Evolutionary conservation across 208 protist species (phyloP), one percentile per base, ranked within the genome.

Genomic region (Wallacemonas sp.): DNA sequence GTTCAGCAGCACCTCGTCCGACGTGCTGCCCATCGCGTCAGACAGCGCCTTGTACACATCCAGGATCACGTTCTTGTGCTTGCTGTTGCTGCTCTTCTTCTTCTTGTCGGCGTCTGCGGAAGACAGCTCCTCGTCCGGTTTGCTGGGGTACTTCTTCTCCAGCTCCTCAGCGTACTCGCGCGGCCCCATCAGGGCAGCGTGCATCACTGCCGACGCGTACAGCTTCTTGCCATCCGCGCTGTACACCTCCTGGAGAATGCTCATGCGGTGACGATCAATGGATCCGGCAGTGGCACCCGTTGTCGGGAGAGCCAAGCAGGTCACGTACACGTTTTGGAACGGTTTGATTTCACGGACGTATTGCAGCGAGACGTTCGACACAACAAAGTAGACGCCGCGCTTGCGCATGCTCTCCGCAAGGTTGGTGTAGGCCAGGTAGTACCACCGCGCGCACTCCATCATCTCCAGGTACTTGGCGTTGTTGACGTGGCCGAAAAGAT

Each of bases 401-500:
- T 68, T 60, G 12, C 17, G 11, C 30, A 72, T 57, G 1, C 24
- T 21, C 1, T 9, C 2, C 3, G 16, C 60, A 0, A 80, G 14
- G 6, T 81, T 72, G 0, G 67, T 43, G 39, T 82, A 79, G 1
- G 58, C 54, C 2, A 70, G 26, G 39, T 72, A 49, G 49, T 85
- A 74, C 80, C 80, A 85, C 36, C 84, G 77, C 23, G 62, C 81
- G 46, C 82, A 80, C 70, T 90, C 84, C 58, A 69, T 64, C 30
- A 90, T 71, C 47, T 87, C 84, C n/a, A 90, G 72, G 55, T 90
- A 90, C 67, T 73, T 79, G 48, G 80, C 34, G 71, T 90, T 87
- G 72, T 90, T 90, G 26, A 90, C 74, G 57, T 90, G 84, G 12
- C 74, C 76, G 23, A 76, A 73, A 16, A 70, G 44, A 61, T 87